Percentiles rank a stretch among this genome's conserved stretches.
Conservation (phyloP, 257 asterid genomes). For the Cinchona pubescens region DNA sequence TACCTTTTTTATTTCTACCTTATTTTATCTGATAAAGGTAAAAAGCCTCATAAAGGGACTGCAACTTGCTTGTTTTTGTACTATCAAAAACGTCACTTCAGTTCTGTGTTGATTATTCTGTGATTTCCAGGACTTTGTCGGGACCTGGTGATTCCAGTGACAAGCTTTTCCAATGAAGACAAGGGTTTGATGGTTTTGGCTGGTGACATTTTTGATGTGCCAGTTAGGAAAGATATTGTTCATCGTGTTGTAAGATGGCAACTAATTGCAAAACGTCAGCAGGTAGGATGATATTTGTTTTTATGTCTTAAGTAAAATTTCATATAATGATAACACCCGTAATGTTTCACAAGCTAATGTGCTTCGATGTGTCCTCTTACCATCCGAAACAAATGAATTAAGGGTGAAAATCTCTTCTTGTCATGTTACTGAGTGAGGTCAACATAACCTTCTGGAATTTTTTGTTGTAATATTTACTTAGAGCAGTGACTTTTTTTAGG, state of each 20-base stretch:
- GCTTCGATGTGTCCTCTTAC: neutral
- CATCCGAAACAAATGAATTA: neutral
- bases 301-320: neutral
- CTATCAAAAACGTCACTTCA: constrained; percentile 1
- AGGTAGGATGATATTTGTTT: constrained; percentile 40
- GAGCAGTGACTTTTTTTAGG: constrained; percentile 41
- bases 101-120: constrained; percentile 15
- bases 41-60: neutral
- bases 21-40: neutral
- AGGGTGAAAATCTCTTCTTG: neutral
- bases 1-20: neutral
- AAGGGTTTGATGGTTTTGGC: constrained; percentile 83
- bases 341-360: neutral
- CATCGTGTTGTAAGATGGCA: constrained; percentile 99
- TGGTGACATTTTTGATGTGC: constrained; percentile 92
- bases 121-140: constrained; percentile 58
- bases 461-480: constrained; percentile 9
- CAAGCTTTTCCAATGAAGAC: constrained; percentile 71
- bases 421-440: neutral
- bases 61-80: constrained; percentile 5
- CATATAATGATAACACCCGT: too few species aligned
- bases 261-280: constrained; percentile 91
- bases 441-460: neutral
- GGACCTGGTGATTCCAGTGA: constrained; percentile 80
- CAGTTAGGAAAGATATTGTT: constrained; percentile 82